Conservation (phyloP, 768 basidiomycete genomes). For the Candolleomyces efflorescens region DNA sequence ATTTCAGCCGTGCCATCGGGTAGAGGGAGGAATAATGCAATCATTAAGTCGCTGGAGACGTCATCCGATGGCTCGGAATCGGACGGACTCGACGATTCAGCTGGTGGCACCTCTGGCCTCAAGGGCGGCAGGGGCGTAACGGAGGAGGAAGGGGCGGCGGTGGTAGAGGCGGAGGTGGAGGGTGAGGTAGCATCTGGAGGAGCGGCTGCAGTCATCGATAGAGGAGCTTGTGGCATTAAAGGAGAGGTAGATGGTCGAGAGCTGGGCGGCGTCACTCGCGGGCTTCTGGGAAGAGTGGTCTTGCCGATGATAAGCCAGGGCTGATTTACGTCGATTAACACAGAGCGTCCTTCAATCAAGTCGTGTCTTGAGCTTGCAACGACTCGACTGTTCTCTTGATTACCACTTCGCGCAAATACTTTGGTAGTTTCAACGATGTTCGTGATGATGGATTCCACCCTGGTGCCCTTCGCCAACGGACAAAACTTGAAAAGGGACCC, state of each 20-base stretch:
- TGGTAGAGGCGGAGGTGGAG: no score
- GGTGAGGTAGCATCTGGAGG: no score
- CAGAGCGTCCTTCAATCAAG: constrained; percentile 55
- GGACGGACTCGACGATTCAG: background rate
- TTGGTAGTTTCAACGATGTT: constrained; percentile 74
- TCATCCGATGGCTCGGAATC: background rate
- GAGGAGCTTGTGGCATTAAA: background rate
- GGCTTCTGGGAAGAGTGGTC: background rate
- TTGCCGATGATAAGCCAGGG: constrained; percentile 11
- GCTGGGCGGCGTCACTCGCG: background rate
- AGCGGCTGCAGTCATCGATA: background rate
- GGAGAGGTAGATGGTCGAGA: background rate
- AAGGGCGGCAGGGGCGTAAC: no score
- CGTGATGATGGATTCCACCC: constrained; percentile 61
- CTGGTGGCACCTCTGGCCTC: no score
- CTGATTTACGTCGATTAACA: constrained; percentile 28
- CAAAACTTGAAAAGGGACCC: constrained; percentile 83
- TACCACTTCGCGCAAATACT: constrained; percentile 46
- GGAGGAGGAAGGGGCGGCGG: no score
- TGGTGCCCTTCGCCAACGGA: constrained; percentile 81
- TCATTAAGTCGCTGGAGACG: background rate
- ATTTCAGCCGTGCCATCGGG: constrained; percentile 14
- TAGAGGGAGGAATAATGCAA: constrained; percentile 42
- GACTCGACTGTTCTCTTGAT: constrained; percentile 57
- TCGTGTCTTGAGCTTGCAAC: constrained; percentile 67